These are phyloP conservation scores for Euryodendron excelsum DNA, from an alignment of 148 eudicot species.

Conservation along the genomic window DNA sequence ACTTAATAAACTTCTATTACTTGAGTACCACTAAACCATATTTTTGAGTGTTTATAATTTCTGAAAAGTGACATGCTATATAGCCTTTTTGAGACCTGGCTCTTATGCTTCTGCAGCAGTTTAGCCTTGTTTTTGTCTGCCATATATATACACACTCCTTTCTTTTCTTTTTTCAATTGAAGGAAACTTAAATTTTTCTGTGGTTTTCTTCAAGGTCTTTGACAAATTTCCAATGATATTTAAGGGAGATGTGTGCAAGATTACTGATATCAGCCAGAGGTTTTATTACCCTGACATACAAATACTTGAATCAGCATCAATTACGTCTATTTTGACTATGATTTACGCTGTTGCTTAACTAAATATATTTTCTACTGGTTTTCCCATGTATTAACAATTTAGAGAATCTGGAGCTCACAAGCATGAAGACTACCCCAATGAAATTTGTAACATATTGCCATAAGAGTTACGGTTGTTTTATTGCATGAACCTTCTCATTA, in stretches of 20 bases:
- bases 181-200: background rate
- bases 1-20: background rate
- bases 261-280: background rate
- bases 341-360: background rate
- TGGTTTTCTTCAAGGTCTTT: background rate
- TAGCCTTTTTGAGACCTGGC: background rate
- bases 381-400: background rate
- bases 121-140: background rate
- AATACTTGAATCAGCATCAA: background rate
- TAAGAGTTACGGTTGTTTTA: background rate
- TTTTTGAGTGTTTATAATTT: slow-evolving; percentile 7
- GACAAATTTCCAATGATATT: background rate
- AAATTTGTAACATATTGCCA: background rate
- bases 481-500: background rate
- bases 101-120: background rate
- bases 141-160: background rate
- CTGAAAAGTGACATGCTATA: background rate
- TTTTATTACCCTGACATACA: background rate
- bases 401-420: background rate
- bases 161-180: background rate
- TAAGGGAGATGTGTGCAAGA: slow-evolving; percentile 2
- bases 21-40: background rate
- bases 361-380: background rate
- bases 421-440: background rate
- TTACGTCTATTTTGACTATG: background rate